Base-by-base conservation (phyloP, 2,329 filamentous ascomycete genomes). In the Pseudonectria buxi region DNA sequence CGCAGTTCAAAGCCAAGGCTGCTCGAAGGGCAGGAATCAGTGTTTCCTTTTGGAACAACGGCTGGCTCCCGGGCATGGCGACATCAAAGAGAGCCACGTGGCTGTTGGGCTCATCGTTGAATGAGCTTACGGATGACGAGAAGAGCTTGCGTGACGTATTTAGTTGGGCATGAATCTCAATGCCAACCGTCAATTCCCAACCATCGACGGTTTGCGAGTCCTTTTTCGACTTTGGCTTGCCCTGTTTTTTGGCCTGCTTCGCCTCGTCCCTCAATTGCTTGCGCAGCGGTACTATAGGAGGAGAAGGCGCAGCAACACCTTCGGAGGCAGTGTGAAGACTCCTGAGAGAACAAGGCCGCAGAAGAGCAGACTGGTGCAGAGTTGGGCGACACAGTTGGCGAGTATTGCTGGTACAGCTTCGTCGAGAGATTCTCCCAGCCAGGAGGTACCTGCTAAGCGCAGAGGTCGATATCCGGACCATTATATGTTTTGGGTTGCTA, bases 81-180 rank as follows among this genome's bases (percentile, higher is more conserved):
- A 87, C 68, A 59, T 98, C 92, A 56, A 98, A 96, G 6, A 83
- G 73, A 3, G 88, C 82, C 26, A 94, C 86, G 62, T 89, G 84
- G n/a, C 77, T 80, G 57, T 98, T 96, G 6, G 89, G 85, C 3
- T 68, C 61, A 35, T 82, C 78, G 51, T 79, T 78, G 54, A 78
- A 73, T 1, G 76, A 77, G 0, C 79, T 80, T 10, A 67, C 59
- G 10, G 82, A 82, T 26, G 74, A 60, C 2, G 92, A 96, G 66
- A 98, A 98, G 37, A 98, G 76, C 64, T 98, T 98, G 54, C 74
- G 72, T 4, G 76, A 71, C 0, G 89, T 92, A 61, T 96, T 95
- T 53, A 98, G 72, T 63, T 96, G 90, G 14, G 92, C 92, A 58
- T 98, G 92, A 45, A 98, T 92, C 66, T 98, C 92, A 49, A 98